These are phyloP conservation scores for Hypoxylon sp. DNA, from an alignment of 2,329 filamentous ascomycete genomes.

Conservation along the genomic window DNA sequence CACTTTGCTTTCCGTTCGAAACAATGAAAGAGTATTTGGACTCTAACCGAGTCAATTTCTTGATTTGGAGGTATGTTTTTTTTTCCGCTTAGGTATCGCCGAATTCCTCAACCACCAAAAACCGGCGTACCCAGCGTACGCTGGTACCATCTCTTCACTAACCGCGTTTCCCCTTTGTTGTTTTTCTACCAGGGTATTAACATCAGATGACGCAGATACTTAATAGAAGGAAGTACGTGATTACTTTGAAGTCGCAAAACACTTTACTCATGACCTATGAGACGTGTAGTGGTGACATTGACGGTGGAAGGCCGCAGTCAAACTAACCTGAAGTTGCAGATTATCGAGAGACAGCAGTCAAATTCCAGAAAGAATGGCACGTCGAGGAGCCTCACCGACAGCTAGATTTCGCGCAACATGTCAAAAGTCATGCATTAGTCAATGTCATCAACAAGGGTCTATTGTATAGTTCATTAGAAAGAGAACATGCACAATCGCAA, in stretches of 20 bases:
- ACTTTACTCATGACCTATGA: conserved; percentile 33
- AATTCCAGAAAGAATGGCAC: conserved; percentile 79
- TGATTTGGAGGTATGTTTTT: conserved; percentile 76
- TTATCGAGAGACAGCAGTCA: conserved; percentile 77
- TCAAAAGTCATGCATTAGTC: conserved; percentile 75
- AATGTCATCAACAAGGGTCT: conserved; percentile 75
- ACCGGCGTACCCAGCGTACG: not conserved
- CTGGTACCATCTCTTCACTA: conserved; percentile 21
- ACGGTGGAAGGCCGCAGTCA: conserved; percentile 45
- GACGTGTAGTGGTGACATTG: conserved; percentile 48
- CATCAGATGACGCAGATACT: conserved; percentile 63
- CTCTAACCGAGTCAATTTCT: conserved; percentile 78
- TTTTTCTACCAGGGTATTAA: conserved; percentile 46
- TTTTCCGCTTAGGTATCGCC: conserved; percentile 47
- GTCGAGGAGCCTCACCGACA: conserved; percentile 73
- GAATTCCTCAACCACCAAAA: conserved; percentile 39
- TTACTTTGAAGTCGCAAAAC: conserved; percentile 31
- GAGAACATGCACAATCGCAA: conserved; percentile 64
- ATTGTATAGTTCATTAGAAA: conserved; percentile 71
- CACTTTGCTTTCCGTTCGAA: conserved; percentile 15
- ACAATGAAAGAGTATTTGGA: conserved; percentile 75
- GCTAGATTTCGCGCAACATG: conserved; percentile 75
- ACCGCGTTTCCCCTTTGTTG: conserved; percentile 11
- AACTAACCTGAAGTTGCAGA: conserved; percentile 64
- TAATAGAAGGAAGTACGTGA: conserved; percentile 74